These are phyloP conservation scores for Porphyra umbilicalis DNA, from an alignment of 31 red algal genomes.

Conservation along the genomic window DNA sequence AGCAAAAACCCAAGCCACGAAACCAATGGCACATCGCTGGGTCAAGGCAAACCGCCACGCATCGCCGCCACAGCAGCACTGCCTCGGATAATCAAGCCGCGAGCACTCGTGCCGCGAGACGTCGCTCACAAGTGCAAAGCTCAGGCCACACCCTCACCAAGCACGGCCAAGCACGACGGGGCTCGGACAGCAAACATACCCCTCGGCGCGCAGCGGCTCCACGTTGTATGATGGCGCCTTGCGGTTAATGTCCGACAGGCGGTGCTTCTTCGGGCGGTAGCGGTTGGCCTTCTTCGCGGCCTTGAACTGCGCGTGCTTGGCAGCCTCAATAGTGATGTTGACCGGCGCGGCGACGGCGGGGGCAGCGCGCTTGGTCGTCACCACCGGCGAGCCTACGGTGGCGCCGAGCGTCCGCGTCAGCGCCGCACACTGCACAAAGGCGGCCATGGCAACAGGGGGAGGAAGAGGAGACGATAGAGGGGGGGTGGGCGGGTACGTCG, in stretches of 20 bases:
- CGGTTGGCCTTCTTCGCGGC: slow-evolving; percentile 59
- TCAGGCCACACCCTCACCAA: background rate
- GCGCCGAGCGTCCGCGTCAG: slow-evolving; percentile 36
- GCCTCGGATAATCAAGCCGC: too few species aligned
- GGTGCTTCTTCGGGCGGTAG: slow-evolving; percentile 58
- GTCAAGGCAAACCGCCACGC: background rate
- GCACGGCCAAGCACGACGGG: too few species aligned
- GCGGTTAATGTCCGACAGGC: slow-evolving; percentile 76
- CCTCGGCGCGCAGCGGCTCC: slow-evolving; percentile 59
- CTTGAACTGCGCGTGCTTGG: slow-evolving; percentile 72
- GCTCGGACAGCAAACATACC: slow-evolving; percentile 18
- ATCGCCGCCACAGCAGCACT: background rate
- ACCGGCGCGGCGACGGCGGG: background rate
- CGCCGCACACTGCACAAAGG: slow-evolving; percentile 27
- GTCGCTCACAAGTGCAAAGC: too few species aligned
- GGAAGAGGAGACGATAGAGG: background rate
- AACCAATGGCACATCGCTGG: background rate
- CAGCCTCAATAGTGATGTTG: slow-evolving; percentile 32
- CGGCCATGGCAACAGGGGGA: background rate
- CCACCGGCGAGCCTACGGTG: slow-evolving; percentile 7
- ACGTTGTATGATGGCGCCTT: slow-evolving; percentile 40
- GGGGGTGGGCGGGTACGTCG: too few species aligned
- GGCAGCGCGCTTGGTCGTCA: slow-evolving; percentile 17
- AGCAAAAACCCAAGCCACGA: background rate
- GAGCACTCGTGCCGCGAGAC: too few species aligned